A percentile compares a stretch with the other conserved stretches of the same genome.
phyloP scores from a whole-genome alignment of 2,329 filamentous ascomycete species.

The Arthrobotrys sphaeroides region DNA sequence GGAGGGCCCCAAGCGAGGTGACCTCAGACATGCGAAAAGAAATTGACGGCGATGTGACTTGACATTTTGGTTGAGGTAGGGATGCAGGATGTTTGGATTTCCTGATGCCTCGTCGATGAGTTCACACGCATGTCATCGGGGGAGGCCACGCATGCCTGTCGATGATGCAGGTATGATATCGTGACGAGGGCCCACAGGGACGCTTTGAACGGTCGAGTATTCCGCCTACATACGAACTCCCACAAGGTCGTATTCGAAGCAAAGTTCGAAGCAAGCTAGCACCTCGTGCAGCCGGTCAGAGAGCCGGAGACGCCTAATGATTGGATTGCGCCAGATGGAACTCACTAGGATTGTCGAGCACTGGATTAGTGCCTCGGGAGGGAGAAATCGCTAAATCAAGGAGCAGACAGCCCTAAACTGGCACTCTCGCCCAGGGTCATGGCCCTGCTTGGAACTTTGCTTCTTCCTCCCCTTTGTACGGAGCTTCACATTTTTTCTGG shows the following conservation, averaged over 20 bases:
- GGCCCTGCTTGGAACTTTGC: conserved; percentile 18
- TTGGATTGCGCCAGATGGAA: conserved; percentile 51
- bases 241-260: conserved; percentile 24
- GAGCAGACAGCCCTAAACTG: conserved; percentile 23
- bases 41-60: conserved; percentile 29
- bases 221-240: conserved; percentile 2
- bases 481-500: conserved; percentile 16
- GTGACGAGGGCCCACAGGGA: background rate
- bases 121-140: conserved; percentile 51
- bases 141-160: conserved; percentile 22
- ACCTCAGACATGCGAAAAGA: conserved; percentile 40
- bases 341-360: background rate
- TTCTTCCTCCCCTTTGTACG: conserved; percentile 49
- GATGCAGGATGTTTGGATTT: conserved; percentile 12
- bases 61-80: conserved; percentile 23
- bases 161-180: conserved; percentile 31
- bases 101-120: conserved; percentile 25
- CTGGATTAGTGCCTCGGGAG: background rate
- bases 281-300: conserved; percentile 31
- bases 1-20: conserved; percentile 37
- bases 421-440: conserved; percentile 6
- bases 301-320: conserved; percentile 34
- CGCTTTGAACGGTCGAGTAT: background rate
- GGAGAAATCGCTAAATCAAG: conserved; percentile 46
- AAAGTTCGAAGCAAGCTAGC: conserved; percentile 38